Evolutionary conservation across 805 yeast species (phyloP).

Genomic region (Hanseniaspora meyeri): DNA sequence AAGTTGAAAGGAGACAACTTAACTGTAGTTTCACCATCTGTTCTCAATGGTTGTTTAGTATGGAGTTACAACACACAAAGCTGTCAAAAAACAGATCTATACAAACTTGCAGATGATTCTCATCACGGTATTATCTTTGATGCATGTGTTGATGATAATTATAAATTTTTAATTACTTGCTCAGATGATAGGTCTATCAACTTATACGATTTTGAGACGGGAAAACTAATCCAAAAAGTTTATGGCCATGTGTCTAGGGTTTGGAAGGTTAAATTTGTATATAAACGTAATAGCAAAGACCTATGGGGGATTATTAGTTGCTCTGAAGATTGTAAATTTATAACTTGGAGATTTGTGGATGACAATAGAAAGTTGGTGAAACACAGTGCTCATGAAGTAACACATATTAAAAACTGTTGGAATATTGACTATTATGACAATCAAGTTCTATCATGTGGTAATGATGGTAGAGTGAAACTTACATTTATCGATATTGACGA

Average conservation of each 20-base stretch:
- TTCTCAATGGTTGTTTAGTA: constrained; percentile 70
- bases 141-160: constrained; percentile 48
- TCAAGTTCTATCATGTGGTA: constrained; percentile 64
- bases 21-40: constrained; percentile 79
- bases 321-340: constrained; percentile 77
- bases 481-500: constrained; percentile 36
- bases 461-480: constrained; percentile 71
- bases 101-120: constrained; percentile 25
- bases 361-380: constrained; percentile 18
- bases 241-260: constrained; percentile 97
- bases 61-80: constrained; percentile 47
- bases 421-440: constrained; percentile 45
- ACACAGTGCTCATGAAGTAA: constrained; percentile 46
- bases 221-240: constrained; percentile 56
- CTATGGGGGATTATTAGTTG: constrained; percentile 41
- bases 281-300: constrained; percentile 19
- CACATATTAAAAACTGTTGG: constrained; percentile 83
- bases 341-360: constrained; percentile 53
- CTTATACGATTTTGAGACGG: constrained; percentile 52
- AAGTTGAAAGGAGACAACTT: constrained; percentile 33
- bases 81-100: not conserved
- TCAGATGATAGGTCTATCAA: constrained; percentile 89
- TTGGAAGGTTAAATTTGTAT: constrained; percentile 62
- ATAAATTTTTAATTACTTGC: constrained; percentile 55
- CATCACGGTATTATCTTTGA: constrained; percentile 92